Evolutionary conservation across 2,329 filamentous ascomycete species (phyloP).

Genomic region (Aquanectria penicillioides): DNA sequence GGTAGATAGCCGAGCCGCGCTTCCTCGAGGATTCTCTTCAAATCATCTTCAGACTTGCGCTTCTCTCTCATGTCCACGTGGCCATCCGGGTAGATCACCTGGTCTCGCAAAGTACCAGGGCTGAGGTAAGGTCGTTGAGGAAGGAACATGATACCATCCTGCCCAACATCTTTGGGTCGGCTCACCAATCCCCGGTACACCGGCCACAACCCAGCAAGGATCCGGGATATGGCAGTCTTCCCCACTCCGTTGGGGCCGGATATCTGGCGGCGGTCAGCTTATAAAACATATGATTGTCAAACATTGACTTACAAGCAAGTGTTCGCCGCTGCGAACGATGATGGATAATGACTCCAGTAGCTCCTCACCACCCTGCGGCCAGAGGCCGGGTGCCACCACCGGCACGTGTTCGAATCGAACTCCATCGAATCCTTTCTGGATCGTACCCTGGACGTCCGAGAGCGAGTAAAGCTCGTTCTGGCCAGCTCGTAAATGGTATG

Average conservation of each 20-base stretch:
- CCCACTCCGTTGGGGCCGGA: slow-evolving; percentile 95
- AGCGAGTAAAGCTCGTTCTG: slow-evolving; percentile 87
- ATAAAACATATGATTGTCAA: not conserved
- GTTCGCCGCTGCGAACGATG: slow-evolving; percentile 89
- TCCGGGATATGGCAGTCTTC: slow-evolving; percentile 87
- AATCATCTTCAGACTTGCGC: slow-evolving; percentile 79
- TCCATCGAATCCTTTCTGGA: slow-evolving; percentile 94
- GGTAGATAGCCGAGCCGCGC: slow-evolving; percentile 90
- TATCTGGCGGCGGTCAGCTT: slow-evolving; percentile 60
- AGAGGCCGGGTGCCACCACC: slow-evolving; percentile 87
- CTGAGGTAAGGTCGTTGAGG: slow-evolving; percentile 93
- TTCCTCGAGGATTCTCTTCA: slow-evolving; percentile 82
- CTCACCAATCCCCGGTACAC: slow-evolving; percentile 93
- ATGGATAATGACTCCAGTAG: slow-evolving; percentile 89
- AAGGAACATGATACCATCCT: slow-evolving; percentile 98
- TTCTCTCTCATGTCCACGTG: slow-evolving; percentile 92
- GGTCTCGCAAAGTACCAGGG: slow-evolving; percentile 91
- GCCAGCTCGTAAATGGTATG: slow-evolving; percentile 76
- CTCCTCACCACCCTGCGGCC: slow-evolving; percentile 91
- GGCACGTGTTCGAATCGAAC: slow-evolving; percentile 94
- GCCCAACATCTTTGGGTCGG: slow-evolving; percentile 80
- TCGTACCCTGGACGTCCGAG: slow-evolving; percentile 91
- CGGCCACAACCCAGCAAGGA: slow-evolving; percentile 94
- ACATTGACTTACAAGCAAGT: slow-evolving; percentile 72
- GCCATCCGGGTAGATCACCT: slow-evolving; percentile 97